Conservation (phyloP, 768 basidiomycete genomes). For the Cantharellus cinnabarinus region DNA sequence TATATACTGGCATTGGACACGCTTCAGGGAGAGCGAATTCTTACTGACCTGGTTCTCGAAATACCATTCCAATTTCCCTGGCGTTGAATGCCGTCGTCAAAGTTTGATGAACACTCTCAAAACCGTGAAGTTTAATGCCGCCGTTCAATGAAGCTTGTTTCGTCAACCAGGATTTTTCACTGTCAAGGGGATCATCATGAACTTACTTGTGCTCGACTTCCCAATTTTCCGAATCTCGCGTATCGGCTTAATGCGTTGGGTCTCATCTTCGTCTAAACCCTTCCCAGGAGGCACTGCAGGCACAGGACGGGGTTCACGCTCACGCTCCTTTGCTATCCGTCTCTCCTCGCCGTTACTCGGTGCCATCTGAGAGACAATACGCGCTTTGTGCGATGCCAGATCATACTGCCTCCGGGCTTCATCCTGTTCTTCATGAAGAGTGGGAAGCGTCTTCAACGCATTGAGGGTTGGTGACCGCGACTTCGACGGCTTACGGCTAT, state of each 20-base stretch:
- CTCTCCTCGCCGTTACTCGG: slow-evolving; percentile 14
- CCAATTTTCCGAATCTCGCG: background rate
- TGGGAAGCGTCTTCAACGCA: background rate
- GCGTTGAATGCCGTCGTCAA: slow-evolving; percentile 47
- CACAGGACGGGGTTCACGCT: background rate
- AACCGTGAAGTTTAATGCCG: slow-evolving; percentile 28
- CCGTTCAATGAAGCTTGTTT: background rate
- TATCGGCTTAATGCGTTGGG: background rate
- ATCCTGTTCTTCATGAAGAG: slow-evolving; percentile 1
- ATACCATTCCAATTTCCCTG: slow-evolving; percentile 38
- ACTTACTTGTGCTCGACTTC: background rate
- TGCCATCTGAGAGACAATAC: slow-evolving; percentile 88
- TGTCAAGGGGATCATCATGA: background rate
- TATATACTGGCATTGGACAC: background rate
- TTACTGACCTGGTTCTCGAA: slow-evolving; percentile 34
- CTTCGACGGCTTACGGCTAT: too few species aligned
- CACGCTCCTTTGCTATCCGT: slow-evolving; percentile 16
- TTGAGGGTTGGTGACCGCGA: background rate
- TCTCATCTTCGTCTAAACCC: background rate
- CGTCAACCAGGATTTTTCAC: background rate
- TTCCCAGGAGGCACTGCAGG: background rate
- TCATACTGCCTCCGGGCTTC: slow-evolving; percentile 33
- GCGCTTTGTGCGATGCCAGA: slow-evolving; percentile 75
- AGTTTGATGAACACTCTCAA: slow-evolving; percentile 41
- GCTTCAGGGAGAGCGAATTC: background rate